phyloP scores from a whole-genome alignment of 805 yeast species.

The Candida xyloterini region DNA sequence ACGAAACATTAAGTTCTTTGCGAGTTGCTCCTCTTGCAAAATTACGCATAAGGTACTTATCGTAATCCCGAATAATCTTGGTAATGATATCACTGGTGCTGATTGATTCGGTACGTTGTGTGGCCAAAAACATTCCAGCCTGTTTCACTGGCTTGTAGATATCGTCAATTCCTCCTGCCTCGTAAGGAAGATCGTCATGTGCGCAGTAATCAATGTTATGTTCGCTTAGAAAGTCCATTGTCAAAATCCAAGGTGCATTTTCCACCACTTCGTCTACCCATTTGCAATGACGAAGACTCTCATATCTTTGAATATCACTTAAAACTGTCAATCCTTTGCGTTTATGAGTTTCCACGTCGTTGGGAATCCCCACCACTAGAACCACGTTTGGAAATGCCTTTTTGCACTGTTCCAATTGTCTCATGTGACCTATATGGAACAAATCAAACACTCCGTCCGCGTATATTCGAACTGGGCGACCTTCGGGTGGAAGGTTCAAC shows the following conservation, averaged over 20 bases:
- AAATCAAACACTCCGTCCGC: conserved; percentile 98
- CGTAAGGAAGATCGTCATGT: conserved; percentile 96
- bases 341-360: conserved; percentile 86
- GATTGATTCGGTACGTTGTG: conserved; percentile 95
- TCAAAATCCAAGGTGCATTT: conserved; percentile 93
- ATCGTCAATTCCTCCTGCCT: conserved; percentile 83
- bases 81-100: conserved; percentile 96
- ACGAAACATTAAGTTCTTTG: conserved; percentile 91
- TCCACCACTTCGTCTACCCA: conserved; percentile 98
- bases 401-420: conserved; percentile 95
- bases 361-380: conserved; percentile 88
- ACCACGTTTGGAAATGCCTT: conserved; percentile 82
- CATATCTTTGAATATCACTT: conserved; percentile 82
- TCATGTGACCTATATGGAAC: conserved; percentile 97
- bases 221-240: conserved; percentile 70
- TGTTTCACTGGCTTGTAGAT: conserved; percentile 91
- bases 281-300: conserved; percentile 85
- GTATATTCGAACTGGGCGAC: conserved; percentile 86
- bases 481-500: conserved; percentile 79
- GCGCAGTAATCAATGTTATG: conserved; percentile 95
- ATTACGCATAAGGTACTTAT: conserved; percentile 93
- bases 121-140: conserved; percentile 84
- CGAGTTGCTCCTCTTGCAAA: conserved; percentile 97
- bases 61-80: conserved; percentile 91
- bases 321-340: conserved; percentile 92